Percentiles rank a stretch among this genome's conserved stretches.
Evolutionary conservation across 257 asterid genomes (phyloP).

Genomic region (Capsicum chinense): DNA sequence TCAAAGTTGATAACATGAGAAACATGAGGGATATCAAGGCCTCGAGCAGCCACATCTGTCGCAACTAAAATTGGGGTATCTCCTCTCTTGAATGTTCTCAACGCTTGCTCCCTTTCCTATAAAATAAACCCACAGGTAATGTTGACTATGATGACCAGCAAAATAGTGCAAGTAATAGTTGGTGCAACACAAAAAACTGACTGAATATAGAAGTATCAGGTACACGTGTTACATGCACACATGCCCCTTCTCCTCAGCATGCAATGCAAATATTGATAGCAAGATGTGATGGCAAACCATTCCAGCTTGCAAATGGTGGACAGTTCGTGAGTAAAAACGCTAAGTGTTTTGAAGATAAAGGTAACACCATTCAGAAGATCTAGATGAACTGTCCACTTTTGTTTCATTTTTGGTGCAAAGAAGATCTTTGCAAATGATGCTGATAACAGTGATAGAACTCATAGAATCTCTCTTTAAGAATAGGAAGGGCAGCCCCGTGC

Average conservation of each 20-base stretch:
- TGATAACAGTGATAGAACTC: constrained; percentile 12
- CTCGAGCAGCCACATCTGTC: constrained; percentile 95
- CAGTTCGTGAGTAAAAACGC: background rate
- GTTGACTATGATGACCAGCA: constrained; percentile 14
- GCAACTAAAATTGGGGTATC: constrained; percentile 85
- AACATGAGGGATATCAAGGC: constrained; percentile 87
- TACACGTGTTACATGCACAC: background rate
- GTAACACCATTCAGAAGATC: background rate
- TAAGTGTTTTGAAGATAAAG: background rate
- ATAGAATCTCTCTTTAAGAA: background rate
- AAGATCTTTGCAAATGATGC: background rate
- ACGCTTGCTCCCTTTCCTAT: constrained; percentile 82
- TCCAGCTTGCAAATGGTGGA: background rate
- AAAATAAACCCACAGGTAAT: constrained; percentile 30
- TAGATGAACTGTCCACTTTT: background rate
- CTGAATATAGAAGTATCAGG: background rate
- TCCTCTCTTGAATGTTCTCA: constrained; percentile 85
- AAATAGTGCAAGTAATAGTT: background rate
- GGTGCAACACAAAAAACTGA: background rate
- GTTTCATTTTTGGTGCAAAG: constrained; percentile 1
- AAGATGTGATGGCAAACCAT: background rate
- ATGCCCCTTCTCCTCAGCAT: constrained; percentile 7
- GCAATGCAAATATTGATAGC: background rate
- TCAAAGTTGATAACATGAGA: constrained; percentile 84
- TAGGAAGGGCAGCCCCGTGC: background rate